Evolutionary conservation across 225 moss, liverwort and hornwort genomes (phyloP).

Genomic region (Anthoceros angustus): DNA sequence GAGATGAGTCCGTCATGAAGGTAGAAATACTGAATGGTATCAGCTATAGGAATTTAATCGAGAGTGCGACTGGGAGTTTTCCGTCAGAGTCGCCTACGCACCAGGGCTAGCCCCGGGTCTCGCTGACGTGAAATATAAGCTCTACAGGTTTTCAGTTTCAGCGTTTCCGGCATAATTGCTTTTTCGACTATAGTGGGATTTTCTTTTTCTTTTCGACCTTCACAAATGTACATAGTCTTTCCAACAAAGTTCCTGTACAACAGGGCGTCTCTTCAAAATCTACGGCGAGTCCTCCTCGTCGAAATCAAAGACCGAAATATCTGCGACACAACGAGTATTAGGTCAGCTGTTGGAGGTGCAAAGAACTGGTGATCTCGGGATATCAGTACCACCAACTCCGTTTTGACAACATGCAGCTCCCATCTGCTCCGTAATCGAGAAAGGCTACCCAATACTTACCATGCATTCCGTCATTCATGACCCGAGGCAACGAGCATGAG

Average conservation of each 20-base stretch:
- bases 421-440: neutral
- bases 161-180: neutral
- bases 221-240: neutral
- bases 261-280: neutral
- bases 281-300: neutral
- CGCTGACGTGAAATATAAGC: too few species aligned
- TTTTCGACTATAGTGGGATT: neutral
- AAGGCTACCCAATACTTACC: neutral
- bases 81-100: too few species aligned
- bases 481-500: neutral
- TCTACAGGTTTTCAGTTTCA: too few species aligned
- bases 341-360: too few species aligned
- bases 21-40: too few species aligned
- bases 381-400: too few species aligned
- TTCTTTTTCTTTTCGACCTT: neutral
- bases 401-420: too few species aligned
- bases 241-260: neutral
- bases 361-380: too few species aligned
- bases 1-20: neutral
- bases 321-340: neutral
- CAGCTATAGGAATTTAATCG: too few species aligned
- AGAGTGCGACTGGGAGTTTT: too few species aligned
- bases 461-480: neutral
- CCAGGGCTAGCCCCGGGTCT: too few species aligned
- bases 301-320: neutral